These are phyloP conservation scores for Fusarium foetens DNA, from an alignment of 2,329 filamentous ascomycete species.

Conservation along the genomic window DNA sequence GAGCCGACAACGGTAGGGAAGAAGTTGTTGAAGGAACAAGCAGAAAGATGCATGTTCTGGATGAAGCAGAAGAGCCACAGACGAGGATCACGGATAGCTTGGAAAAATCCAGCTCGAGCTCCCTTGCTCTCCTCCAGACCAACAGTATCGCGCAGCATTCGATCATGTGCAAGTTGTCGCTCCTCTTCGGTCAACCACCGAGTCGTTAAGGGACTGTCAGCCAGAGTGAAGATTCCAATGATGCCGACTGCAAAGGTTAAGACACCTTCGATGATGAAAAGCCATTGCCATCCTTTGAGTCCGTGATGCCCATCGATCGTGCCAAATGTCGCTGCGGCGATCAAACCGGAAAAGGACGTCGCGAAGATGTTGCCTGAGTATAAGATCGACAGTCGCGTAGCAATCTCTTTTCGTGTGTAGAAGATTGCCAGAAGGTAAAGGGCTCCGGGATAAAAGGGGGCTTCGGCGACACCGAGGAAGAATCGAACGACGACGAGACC, in stretches of 20 bases:
- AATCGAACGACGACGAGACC: conserved; percentile 51
- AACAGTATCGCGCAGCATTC: conserved; percentile 49
- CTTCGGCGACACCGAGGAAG: conserved; percentile 62
- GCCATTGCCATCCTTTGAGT: conserved; percentile 48
- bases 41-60: conserved; percentile 52
- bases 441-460: conserved; percentile 62
- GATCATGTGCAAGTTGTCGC: conserved; percentile 54
- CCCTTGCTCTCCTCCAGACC: conserved; percentile 50
- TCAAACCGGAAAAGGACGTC: conserved; percentile 55
- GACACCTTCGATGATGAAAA: conserved; percentile 48
- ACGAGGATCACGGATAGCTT: conserved; percentile 47
- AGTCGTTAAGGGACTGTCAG: conserved; percentile 53
- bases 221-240: conserved; percentile 48
- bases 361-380: conserved; percentile 47
- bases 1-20: conserved; percentile 48
- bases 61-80: conserved; percentile 49
- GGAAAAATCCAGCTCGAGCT: conserved; percentile 46
- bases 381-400: conserved; percentile 46
- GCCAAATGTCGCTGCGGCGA: conserved; percentile 55
- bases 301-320: conserved; percentile 43
- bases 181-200: conserved; percentile 50
- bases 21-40: conserved; percentile 47
- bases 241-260: conserved; percentile 46
- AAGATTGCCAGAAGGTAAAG: conserved; percentile 53
- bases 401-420: conserved; percentile 53